These are phyloP conservation scores for Sonneratia caseolaris DNA, from an alignment of 345 rosid genomes.

Conservation along the genomic window DNA sequence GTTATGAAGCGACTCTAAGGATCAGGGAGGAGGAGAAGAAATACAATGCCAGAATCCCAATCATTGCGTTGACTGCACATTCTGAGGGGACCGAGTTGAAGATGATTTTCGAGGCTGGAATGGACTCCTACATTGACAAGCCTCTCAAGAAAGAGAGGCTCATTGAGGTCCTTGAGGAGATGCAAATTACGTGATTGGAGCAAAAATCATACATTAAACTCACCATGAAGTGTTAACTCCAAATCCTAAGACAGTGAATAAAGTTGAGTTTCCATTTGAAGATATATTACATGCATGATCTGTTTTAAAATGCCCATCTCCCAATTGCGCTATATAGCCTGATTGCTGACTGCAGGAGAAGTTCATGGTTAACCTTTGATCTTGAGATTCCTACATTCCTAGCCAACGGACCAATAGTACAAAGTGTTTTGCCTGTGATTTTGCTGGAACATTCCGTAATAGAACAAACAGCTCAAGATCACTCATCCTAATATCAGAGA, in stretches of 20 bases:
- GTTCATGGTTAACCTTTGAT: too few relatives aligned
- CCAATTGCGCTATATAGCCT: too few relatives aligned
- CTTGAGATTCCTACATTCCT: too few relatives aligned
- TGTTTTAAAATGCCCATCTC: too few relatives aligned
- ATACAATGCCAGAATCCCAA: conserved; percentile 46
- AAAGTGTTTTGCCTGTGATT: too few relatives aligned
- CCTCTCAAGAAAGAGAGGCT: conserved; percentile 21
- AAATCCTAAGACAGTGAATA: not conserved
- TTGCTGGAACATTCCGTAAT: too few relatives aligned
- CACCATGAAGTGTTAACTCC: not conserved
- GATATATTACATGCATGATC: too few relatives aligned
- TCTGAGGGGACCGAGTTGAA: conserved; percentile 27
- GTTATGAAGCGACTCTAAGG: conserved; percentile 50
- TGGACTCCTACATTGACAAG: conserved; percentile 50
- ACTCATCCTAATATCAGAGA: too few relatives aligned
- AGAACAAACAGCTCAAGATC: conserved; percentile 16
- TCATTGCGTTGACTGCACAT: conserved; percentile 64
- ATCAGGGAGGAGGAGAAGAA: conserved; percentile 47
- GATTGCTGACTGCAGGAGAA: too few relatives aligned
- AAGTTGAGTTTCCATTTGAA: too few relatives aligned
- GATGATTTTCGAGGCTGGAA: conserved; percentile 36
- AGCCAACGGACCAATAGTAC: too few relatives aligned
- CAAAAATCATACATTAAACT: not conserved
- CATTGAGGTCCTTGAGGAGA: conserved; percentile 17
- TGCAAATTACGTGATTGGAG: conserved; percentile 3